A percentile compares a stretch with the other conserved stretches of the same genome.
Evolutionary conservation across 2,329 filamentous ascomycete species (phyloP).

Genomic region (Fusarium sambucinum): DNA sequence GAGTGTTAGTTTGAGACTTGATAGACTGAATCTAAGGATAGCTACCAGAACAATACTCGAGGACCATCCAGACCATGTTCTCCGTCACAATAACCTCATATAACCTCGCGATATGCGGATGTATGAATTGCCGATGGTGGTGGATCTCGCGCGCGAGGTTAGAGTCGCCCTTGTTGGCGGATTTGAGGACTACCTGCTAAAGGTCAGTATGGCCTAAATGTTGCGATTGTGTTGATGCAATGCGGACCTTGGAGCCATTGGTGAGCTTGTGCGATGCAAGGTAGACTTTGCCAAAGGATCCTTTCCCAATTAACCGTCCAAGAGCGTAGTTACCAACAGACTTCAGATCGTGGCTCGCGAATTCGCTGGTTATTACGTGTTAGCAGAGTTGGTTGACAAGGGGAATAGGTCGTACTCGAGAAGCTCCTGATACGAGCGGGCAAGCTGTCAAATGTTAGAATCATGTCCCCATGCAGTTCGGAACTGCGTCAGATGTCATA

Average conservation of each 20-base stretch:
- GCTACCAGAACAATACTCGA: conserved; percentile 94
- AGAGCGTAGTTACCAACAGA: conserved; percentile 96
- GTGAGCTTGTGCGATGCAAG: conserved; percentile 96
- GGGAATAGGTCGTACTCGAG: conserved; percentile 76
- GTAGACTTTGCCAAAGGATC: conserved; percentile 98
- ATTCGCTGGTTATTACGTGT: conserved; percentile 74
- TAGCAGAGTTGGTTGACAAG: conserved; percentile 2
- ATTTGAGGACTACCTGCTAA: conserved; percentile 92
- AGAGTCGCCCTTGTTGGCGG: conserved; percentile 92
- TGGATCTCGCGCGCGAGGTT: conserved; percentile 98
- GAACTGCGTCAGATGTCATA: neutral
- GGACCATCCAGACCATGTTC: conserved; percentile 90
- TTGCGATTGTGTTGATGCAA: neutral
- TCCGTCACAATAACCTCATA: conserved; percentile 99
- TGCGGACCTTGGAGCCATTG: conserved; percentile 90
- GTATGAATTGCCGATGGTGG: conserved; percentile 96
- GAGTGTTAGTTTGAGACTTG: conserved; percentile 44
- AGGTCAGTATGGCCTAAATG: conserved; percentile 14
- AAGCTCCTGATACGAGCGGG: conserved; percentile 95
- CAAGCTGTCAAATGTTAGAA: conserved; percentile 71
- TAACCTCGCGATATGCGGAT: conserved; percentile 94
- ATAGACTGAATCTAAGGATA: neutral
- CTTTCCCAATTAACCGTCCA: conserved; percentile 93
- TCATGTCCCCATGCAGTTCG: neutral
- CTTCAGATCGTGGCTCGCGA: conserved; percentile 89